phyloP scores from a whole-genome alignment of 176 grass and related monocot species.

The Otatea glauca region DNA sequence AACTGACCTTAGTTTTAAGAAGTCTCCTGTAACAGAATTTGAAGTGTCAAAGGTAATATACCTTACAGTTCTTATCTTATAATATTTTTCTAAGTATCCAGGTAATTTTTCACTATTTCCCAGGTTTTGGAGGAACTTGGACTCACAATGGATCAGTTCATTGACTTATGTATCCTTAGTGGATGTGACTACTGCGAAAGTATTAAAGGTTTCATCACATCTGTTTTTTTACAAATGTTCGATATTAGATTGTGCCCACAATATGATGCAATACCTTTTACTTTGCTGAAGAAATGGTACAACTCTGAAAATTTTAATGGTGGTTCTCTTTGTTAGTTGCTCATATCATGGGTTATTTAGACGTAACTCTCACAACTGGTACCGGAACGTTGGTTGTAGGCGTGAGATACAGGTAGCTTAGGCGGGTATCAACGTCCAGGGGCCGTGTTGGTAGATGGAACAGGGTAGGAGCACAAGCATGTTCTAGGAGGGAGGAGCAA shows the following conservation, averaged over 20 bases:
- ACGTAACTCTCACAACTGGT: neutral
- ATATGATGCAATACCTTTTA: slow-evolving; percentile 16
- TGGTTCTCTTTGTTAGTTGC: slow-evolving; percentile 23
- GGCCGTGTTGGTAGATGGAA: neutral
- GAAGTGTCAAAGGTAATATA: slow-evolving; percentile 75
- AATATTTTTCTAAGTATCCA: neutral
- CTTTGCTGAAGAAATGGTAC: neutral
- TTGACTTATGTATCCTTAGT: slow-evolving; percentile 90
- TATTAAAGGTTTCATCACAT: slow-evolving; percentile 70
- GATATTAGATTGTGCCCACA: slow-evolving; percentile 10
- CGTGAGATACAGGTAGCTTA: neutral
- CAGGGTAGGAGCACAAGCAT: neutral
- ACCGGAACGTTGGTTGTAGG: neutral
- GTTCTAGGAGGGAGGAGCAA: neutral
- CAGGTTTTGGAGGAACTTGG: slow-evolving; percentile 89
- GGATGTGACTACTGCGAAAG: slow-evolving; percentile 94
- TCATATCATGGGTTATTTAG: slow-evolving; percentile 36
- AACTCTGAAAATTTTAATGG: slow-evolving; percentile 28
- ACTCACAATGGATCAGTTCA: slow-evolving; percentile 93
- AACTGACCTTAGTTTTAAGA: slow-evolving; percentile 81
- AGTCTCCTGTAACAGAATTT: slow-evolving; percentile 83
- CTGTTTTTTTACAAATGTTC: neutral
- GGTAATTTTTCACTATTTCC: neutral
- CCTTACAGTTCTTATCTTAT: neutral
- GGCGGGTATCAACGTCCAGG: too few species aligned